Conservation (phyloP, 2,329 filamentous ascomycete species). For the Escovopsis sp. region DNA sequence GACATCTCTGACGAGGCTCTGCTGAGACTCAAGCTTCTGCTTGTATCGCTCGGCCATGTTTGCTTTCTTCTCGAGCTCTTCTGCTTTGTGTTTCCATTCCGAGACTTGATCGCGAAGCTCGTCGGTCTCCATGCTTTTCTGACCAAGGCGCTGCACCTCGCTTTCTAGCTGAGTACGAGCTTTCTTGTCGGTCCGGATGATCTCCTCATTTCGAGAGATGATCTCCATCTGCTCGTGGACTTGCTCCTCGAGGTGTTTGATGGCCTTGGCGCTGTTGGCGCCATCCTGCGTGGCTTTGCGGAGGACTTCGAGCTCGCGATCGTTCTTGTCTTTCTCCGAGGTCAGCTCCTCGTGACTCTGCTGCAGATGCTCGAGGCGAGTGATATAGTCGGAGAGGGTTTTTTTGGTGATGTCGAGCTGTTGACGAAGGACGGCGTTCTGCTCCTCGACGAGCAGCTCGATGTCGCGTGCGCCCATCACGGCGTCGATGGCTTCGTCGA, state of each 20-base stretch:
- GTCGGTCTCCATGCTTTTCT: conserved; percentile 31
- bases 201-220: conserved; percentile 50
- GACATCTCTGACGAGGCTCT: conserved; percentile 39
- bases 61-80: conserved; percentile 44
- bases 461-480: conserved; percentile 33
- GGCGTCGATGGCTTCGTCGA: conserved; percentile 24
- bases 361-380: conserved; percentile 43
- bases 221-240: conserved; percentile 54
- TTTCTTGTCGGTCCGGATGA: conserved; percentile 20
- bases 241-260: conserved; percentile 38
- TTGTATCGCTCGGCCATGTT: conserved; percentile 47
- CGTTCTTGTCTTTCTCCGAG: conserved; percentile 43
- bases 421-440: conserved; percentile 33
- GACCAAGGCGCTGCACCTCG: conserved; percentile 32
- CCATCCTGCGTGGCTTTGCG: conserved; percentile 35
- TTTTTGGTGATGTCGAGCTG: conserved; percentile 39
- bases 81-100: conserved; percentile 42
- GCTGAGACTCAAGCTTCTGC: conserved; percentile 44
- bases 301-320: conserved; percentile 35
- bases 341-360: conserved; percentile 50
- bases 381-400: conserved; percentile 41
- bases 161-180: conserved; percentile 38
- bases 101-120: conserved; percentile 43
- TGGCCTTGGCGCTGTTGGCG: conserved; percentile 33
- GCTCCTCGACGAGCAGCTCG: conserved; percentile 41